These are phyloP conservation scores for Phaseolus coccineus DNA, from an alignment of 331 rosid genomes.

Conservation along the genomic window DNA sequence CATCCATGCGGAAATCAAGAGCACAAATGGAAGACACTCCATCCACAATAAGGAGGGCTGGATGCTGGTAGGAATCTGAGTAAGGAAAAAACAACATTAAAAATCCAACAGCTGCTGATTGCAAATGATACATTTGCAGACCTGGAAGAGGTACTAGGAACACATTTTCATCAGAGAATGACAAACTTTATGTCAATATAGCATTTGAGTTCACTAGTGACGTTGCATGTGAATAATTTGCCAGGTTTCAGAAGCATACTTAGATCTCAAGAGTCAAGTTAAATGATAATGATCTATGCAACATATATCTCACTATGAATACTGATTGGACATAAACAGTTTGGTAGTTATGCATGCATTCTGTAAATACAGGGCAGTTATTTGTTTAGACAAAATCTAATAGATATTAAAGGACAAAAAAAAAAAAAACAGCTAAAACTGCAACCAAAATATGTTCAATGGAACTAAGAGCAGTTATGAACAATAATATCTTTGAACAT, in stretches of 20 bases:
- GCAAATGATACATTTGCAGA: constrained; percentile 21
- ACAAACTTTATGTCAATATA: constrained; percentile 18
- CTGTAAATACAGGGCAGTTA: background rate
- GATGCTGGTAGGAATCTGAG: constrained; percentile 86
- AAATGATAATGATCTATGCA: background rate
- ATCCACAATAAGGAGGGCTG: constrained; percentile 92
- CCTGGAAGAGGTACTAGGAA: background rate
- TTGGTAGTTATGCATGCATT: background rate
- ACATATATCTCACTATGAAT: background rate
- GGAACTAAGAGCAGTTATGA: background rate
- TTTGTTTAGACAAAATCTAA: background rate
- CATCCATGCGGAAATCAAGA: constrained; percentile 98
- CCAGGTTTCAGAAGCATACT: background rate
- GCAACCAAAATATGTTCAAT: background rate
- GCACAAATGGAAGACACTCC: constrained; percentile 99
- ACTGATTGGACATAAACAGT: background rate
- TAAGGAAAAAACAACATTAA: background rate
- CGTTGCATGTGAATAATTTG: constrained; percentile 2
- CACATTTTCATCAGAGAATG: background rate
- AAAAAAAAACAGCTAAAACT: background rate
- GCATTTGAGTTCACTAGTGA: background rate
- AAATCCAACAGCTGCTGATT: background rate
- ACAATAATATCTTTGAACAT: background rate
- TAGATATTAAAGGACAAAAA: constrained; percentile 4
- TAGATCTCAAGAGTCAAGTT: background rate